Percentiles rank a stretch among this genome's conserved stretches.
Evolutionary conservation across 2,329 filamentous ascomycete genomes (phyloP).

Genomic region (Lomentospora prolificans): DNA sequence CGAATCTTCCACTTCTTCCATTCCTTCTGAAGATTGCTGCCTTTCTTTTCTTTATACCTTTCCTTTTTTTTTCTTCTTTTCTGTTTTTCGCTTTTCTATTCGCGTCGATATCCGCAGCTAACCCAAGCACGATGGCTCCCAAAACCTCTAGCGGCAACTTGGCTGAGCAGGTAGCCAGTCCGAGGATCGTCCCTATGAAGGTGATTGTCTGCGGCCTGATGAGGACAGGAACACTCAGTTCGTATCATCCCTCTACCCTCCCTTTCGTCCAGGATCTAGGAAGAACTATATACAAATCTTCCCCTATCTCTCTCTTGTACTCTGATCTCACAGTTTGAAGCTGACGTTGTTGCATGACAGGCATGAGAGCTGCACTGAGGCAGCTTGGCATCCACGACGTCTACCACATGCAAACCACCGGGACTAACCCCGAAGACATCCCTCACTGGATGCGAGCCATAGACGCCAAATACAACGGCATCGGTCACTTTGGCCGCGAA

Average conservation of each 20-base stretch:
- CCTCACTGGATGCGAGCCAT: slow-evolving; percentile 16
- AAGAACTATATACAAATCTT: no score
- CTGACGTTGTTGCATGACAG: no score
- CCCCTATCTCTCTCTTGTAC: slow-evolving; percentile 18
- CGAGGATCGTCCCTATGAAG: slow-evolving; percentile 26
- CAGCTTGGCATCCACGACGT: slow-evolving; percentile 26
- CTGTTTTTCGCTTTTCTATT: background rate
- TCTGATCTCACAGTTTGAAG: no score
- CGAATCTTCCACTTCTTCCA: no score
- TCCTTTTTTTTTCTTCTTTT: no score
- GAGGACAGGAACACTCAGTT: slow-evolving; percentile 28
- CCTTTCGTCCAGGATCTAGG: background rate
- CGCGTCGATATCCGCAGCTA: background rate
- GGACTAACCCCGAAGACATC: slow-evolving; percentile 11
- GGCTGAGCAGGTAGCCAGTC: slow-evolving; percentile 9
- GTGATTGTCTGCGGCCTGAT: slow-evolving; percentile 29
- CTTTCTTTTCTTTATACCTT: no score
- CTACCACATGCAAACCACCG: slow-evolving; percentile 24
- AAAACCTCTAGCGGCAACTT: slow-evolving; percentile 9
- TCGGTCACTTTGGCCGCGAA: slow-evolving; percentile 19
- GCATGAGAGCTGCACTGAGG: slow-evolving; percentile 23
- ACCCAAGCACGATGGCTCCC: background rate
- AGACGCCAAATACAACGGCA: slow-evolving; percentile 15
- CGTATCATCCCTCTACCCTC: slow-evolving; percentile 7
- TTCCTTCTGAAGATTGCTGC: no score